phyloP scores from a whole-genome alignment of 805 yeast genomes.

The Lipomyces chichibuensis region DNA sequence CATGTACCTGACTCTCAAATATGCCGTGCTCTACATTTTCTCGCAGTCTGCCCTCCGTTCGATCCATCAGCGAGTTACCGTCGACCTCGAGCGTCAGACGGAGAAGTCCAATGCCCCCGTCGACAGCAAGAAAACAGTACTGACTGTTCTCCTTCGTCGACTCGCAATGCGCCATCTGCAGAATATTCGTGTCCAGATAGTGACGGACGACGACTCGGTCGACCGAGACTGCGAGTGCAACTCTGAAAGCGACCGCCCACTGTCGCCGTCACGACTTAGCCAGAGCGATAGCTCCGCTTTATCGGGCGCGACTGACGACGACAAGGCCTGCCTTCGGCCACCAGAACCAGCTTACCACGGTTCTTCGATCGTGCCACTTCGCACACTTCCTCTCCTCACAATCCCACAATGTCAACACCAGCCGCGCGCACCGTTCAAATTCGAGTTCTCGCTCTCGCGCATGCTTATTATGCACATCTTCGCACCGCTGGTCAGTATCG shows the following conservation, averaged over 20 bases:
- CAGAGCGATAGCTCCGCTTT: background rate
- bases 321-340: background rate
- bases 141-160: constrained; percentile 3
- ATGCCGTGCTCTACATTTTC: background rate
- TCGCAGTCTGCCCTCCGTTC: background rate
- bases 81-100: background rate
- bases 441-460: constrained; percentile 7
- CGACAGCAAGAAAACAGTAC: constrained; percentile 4
- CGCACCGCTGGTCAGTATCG: constrained; percentile 19
- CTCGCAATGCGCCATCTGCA: constrained; percentile 20
- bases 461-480: constrained; percentile 20
- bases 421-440: background rate
- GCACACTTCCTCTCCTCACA: background rate
- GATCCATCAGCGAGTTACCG: background rate
- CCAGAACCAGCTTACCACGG: background rate
- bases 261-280: background rate
- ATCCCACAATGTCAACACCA: background rate
- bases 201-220: constrained; percentile 2
- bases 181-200: constrained; percentile 11
- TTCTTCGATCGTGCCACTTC: background rate
- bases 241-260: background rate
- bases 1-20: constrained; percentile 4
- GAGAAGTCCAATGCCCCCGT: background rate
- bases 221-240: background rate
- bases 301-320: constrained; percentile 3